A percentile compares a stretch with the other conserved stretches of the same genome.
phyloP scores from a whole-genome alignment of 2,329 filamentous ascomycete species.

The Madurella mycetomatis region DNA sequence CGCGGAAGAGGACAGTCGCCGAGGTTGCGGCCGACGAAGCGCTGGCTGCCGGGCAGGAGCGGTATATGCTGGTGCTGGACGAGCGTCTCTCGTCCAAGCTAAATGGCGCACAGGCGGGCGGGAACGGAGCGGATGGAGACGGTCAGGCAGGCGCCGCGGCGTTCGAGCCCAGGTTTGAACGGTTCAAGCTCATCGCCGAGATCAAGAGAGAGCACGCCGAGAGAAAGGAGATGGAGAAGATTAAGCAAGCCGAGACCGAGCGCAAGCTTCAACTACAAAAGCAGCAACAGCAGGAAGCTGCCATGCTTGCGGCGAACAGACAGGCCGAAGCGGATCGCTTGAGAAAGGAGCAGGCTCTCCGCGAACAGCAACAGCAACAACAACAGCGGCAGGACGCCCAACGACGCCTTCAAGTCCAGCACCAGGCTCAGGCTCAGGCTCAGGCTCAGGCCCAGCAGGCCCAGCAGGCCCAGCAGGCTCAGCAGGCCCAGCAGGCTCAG shows the following conservation, averaged over 20 bases:
- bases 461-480: constrained; percentile 26
- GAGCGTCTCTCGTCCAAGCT: constrained; percentile 66
- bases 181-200: constrained; percentile 85
- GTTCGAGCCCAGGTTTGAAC: constrained; percentile 82
- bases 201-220: constrained; percentile 76
- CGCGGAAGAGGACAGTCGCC: constrained; percentile 86
- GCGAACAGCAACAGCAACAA: constrained; percentile 33
- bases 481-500: constrained; percentile 25
- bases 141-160: constrained; percentile 65
- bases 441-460: constrained; percentile 17
- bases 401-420: constrained; percentile 24
- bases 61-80: constrained; percentile 89
- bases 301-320: constrained; percentile 33
- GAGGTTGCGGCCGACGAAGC: constrained; percentile 95
- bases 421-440: constrained; percentile 3
- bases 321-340: constrained; percentile 41
- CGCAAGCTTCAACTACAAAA: constrained; percentile 48
- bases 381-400: constrained; percentile 32
- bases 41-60: constrained; percentile 79
- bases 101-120: constrained; percentile 52
- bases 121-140: constrained; percentile 64
- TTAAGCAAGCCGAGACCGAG: constrained; percentile 58
- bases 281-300: constrained; percentile 42
- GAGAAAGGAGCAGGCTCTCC: constrained; percentile 35
- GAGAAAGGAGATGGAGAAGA: constrained; percentile 70